A percentile compares a stretch with the other conserved stretches of the same genome.
These are phyloP conservation scores for Physcomitrium patens DNA, from an alignment of 225 moss, liverwort and hornwort genomes.

Conservation along the genomic window DNA sequence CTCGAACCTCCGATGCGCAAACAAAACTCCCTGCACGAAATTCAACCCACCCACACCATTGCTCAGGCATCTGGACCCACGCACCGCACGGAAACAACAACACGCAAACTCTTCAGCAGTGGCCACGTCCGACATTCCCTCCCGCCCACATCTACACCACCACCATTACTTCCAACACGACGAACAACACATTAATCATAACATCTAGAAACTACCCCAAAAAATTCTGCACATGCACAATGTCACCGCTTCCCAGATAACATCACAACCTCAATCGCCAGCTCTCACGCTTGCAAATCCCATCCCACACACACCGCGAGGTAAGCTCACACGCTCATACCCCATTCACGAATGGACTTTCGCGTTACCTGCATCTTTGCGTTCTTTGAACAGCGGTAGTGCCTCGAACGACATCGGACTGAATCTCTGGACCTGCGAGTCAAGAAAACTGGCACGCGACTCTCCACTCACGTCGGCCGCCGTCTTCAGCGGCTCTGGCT, in stretches of 20 bases:
- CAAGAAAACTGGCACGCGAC: slow-evolving; percentile 50
- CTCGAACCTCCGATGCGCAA: slow-evolving; percentile 34
- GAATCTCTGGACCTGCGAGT: slow-evolving; percentile 55
- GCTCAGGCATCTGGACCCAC: neutral
- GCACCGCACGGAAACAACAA: neutral
- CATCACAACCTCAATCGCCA: too few relatives aligned
- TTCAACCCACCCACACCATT: neutral
- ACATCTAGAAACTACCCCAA: too few relatives aligned
- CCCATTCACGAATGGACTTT: slow-evolving; percentile 19
- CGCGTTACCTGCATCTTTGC: slow-evolving; percentile 47
- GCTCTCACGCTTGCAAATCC: too few relatives aligned
- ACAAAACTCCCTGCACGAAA: slow-evolving; percentile 46
- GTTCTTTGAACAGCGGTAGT: slow-evolving; percentile 55
- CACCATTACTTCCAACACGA: too few relatives aligned
- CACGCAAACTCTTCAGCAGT: neutral
- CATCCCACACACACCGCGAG: too few relatives aligned
- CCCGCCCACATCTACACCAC: too few relatives aligned
- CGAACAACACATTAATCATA: too few relatives aligned
- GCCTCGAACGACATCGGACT: slow-evolving; percentile 59
- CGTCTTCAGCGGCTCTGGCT: slow-evolving; percentile 30
- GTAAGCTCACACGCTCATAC: neutral
- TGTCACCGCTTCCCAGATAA: too few relatives aligned
- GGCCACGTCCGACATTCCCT: too few relatives aligned
- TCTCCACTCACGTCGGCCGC: slow-evolving; percentile 46
- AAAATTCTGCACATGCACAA: too few relatives aligned